phyloP scores from a whole-genome alignment of 352 stramenopile genomes.

The Globisporangium spinosum region DNA sequence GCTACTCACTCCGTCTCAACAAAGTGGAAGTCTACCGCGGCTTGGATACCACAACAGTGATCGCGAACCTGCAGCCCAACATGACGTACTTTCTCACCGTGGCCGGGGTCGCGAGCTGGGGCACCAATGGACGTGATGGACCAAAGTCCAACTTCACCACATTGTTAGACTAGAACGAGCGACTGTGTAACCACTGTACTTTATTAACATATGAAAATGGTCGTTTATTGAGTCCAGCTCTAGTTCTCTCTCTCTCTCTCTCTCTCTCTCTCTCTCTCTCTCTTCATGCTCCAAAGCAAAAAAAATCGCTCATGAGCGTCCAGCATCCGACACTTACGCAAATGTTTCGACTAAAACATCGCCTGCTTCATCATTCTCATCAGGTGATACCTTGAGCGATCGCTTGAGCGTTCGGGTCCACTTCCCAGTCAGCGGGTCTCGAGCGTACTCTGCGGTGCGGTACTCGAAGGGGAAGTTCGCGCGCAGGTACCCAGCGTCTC shows the following conservation, averaged over 20 bases:
- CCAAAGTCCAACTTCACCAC: conserved; percentile 73
- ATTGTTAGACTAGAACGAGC: conserved; percentile 10
- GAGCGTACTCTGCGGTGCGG: conserved; percentile 48
- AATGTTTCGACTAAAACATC: conserved; percentile 13
- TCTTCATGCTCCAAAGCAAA: background rate
- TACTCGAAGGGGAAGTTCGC: conserved; percentile 62
- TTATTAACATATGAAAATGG: background rate
- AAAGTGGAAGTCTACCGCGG: conserved; percentile 71
- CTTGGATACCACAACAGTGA: conserved; percentile 28
- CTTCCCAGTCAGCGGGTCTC: conserved; percentile 36
- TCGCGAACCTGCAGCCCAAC: conserved; percentile 51
- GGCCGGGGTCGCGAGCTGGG: conserved; percentile 59
- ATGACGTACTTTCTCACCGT: conserved; percentile 73
- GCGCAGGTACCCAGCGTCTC: conserved; percentile 53
- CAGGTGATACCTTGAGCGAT: conserved; percentile 9
- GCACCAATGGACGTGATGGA: conserved; percentile 50
- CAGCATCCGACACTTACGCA: background rate
- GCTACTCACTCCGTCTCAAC: conserved; percentile 74
- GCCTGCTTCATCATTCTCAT: background rate
- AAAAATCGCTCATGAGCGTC: background rate
- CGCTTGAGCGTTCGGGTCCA: conserved; percentile 39
- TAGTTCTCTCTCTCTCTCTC: background rate
- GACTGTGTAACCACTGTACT: background rate
- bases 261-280: too few relatives aligned
- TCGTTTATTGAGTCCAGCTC: background rate